Evolutionary conservation across 352 stramenopile genomes (phyloP).

Genomic region (Globisporangium abappressorium): DNA sequence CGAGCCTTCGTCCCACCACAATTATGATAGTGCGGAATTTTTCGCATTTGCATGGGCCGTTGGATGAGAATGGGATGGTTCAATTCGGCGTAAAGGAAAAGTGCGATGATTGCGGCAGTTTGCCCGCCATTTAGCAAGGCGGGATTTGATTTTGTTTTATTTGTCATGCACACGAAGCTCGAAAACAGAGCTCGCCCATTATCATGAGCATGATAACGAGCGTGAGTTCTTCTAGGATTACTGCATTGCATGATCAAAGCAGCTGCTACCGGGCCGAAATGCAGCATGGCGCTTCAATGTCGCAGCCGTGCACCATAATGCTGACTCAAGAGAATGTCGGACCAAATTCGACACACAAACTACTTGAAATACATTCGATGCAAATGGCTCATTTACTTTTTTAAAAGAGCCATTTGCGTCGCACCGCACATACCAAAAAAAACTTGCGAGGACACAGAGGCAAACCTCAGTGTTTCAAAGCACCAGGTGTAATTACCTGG

Average conservation of each 20-base stretch:
- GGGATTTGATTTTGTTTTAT: not conserved
- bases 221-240: not conserved
- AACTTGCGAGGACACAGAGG: no score
- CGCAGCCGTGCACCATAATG: not conserved
- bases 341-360: not conserved
- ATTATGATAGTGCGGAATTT: not conserved
- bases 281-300: not conserved
- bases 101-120: not conserved
- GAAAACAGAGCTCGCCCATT: not conserved
- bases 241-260: not conserved
- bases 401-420: no score
- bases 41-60: not conserved
- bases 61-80: not conserved
- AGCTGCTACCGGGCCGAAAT: not conserved
- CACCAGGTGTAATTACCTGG: no score
- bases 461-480: no score
- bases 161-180: not conserved
- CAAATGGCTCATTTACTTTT: no score
- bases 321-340: constrained; percentile 1
- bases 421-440: no score
- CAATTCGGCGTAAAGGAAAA: not conserved
- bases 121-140: not conserved
- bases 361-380: no score
- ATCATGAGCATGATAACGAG: not conserved
- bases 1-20: not conserved